phyloP scores from a whole-genome alignment of 345 rosid genomes.

The Populus davidiana region DNA sequence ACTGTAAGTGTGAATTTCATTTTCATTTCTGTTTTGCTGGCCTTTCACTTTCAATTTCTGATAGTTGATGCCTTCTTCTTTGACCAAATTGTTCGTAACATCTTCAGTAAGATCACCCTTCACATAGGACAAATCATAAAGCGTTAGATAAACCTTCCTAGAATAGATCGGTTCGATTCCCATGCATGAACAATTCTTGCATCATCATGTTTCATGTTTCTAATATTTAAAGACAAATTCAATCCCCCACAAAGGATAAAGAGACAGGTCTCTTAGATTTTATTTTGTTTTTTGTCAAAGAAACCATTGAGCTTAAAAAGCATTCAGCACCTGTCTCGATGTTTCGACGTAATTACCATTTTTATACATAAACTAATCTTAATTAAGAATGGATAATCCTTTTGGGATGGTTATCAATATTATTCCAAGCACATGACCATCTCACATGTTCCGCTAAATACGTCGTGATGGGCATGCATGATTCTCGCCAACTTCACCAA shows the following conservation, averaged over 20 bases:
- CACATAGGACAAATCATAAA: neutral
- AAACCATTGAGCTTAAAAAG: constrained; percentile 10
- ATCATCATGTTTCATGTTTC: constrained; percentile 11
- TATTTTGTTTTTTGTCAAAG: neutral
- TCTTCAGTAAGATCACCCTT: constrained; percentile 2
- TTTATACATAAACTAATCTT: neutral
- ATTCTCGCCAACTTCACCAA: constrained; percentile 24
- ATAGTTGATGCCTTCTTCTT: neutral
- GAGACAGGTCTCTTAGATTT: constrained; percentile 3
- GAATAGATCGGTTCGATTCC: neutral
- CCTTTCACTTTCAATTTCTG: constrained; percentile 1
- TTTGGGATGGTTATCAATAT: neutral
- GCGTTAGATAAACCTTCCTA: neutral
- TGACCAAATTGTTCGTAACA: constrained; percentile 1
- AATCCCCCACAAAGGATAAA: neutral
- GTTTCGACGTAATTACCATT: neutral
- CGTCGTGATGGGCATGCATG: constrained; percentile 17
- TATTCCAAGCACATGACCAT: constrained; percentile 7
- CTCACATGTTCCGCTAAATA: constrained; percentile 13
- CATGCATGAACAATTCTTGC: constrained; percentile 2
- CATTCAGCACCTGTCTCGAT: neutral
- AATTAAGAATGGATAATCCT: neutral
- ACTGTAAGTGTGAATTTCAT: neutral
- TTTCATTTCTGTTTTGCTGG: neutral
- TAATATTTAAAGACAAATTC: constrained; percentile 7